Evolutionary conservation across 495 filamentous ascomycete genomes (phyloP), one percentile per base, ranked within the genome.

Genomic region (Tuber umbilicatum): DNA sequence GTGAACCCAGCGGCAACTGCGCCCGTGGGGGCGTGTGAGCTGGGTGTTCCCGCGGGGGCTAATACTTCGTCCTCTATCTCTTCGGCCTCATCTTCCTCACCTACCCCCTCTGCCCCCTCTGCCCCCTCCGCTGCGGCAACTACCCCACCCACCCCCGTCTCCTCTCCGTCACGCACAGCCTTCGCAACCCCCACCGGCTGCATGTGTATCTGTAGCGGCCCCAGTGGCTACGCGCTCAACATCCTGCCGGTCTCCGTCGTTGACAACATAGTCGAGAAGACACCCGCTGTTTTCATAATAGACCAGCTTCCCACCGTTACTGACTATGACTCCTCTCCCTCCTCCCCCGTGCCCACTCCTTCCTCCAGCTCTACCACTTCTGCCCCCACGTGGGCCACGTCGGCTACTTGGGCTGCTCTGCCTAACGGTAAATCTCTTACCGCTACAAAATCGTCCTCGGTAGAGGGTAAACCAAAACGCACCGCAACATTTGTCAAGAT

Each of bases 121-220:
- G 27, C 47, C 2, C 27, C 72, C 10, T 39, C 42, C 1, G 71
- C 38, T 7, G 70, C 35, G 1, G 67, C 70, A 21, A 1, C 73
- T 1, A 12, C 10, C 6, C 14, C 37, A 3, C 9, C 17, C 5
- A 39, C 43, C n/a, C 4, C 38, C 0, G 4, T 43, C 23, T 16
- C 50, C 5, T 41, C 71, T 16, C 19, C 1, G 27, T 27, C 43
- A 16, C 70, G 60, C 5, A 55, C 60, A 27, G 31, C 16, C 5
- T 38, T 69, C 42, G 39, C 23, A 31, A 19, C 40, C 41, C 42
- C 41, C 17, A 68, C 69, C 41, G 75, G 71, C 2, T 79, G 77
- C 43, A 64, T 71, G n/a, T 79, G 77, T 45, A 64, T 67, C 43
- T 79, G 77, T n/a, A 75, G 75, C 7, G 77, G 77, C 0, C 71